Base-by-base conservation (phyloP, 805 yeast species). In the Kluyveromyces starmeri region DNA sequence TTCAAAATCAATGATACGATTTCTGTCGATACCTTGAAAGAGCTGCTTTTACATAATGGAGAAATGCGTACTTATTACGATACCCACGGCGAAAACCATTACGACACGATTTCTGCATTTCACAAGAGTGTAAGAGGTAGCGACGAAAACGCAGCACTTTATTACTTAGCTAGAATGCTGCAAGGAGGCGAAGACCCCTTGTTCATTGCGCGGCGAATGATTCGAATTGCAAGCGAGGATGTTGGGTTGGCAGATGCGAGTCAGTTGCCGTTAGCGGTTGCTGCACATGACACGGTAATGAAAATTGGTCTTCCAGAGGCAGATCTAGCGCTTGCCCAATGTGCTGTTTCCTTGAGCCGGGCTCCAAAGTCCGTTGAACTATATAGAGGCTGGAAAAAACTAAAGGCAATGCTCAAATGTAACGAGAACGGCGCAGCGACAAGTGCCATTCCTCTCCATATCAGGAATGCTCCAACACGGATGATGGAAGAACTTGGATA, bases 271-370 rank as follows among this genome's bases (percentile, higher is more conserved):
- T 79, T 92, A 61, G 92, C 95, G 1, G 68, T 82, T 3, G 77
- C 96, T 0, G 73, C 94, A 0, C 83, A 83, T 54, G 83, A 84
- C 27, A 85, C 96, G 0, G 78, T 83, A 3, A 86, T 84, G 61
- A 83, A 82, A 56, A 71, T 92, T 14, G 99, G 98, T 0, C 65
- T 92, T 70, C 98, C 98, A 0, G 98, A 92, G 50, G 89, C 92
- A 2, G 95, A 88, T 53, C 67, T 83, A 16, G 76, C 85, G 5
- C 59, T 92, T 27, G 97, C 86, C 0, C 97, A 92, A 47, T 86
- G 96, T 58, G 88, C 94, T 1, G 85, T 82, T n/a, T 83, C 88
- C 46, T 62, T 92, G 16, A 94, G 96, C 0, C 61, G 74, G 35
- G 94, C 96, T 0, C 75, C 77, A 0, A 92, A 92, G 56, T 81